Evolutionary conservation across 345 rosid genomes (phyloP).

Genomic region (Arabidopsis arenosa): DNA sequence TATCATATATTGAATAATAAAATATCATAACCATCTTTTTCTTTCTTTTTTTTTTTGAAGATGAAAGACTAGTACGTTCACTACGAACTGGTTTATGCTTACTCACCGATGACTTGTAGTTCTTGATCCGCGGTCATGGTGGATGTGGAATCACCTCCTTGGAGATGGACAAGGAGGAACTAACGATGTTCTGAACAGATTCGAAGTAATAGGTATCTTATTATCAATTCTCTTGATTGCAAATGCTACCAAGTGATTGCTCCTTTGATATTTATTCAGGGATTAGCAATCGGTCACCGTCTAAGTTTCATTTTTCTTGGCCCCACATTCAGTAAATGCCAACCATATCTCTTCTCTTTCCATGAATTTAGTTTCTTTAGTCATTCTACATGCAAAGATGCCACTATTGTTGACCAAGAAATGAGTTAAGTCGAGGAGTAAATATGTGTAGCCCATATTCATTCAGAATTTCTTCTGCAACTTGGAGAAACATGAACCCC

Average conservation of each 20-base stretch:
- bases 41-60: slow-evolving; percentile 5
- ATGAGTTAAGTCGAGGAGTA: neutral
- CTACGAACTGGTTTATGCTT: neutral
- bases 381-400: neutral
- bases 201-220: slow-evolving; percentile 20
- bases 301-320: slow-evolving; percentile 6
- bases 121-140: slow-evolving; percentile 46
- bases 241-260: slow-evolving; percentile 8
- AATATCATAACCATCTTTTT: neutral
- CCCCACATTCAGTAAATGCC: slow-evolving; percentile 35
- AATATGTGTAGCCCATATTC: slow-evolving; percentile 5
- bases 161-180: slow-evolving; percentile 32
- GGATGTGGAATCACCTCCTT: slow-evolving; percentile 30
- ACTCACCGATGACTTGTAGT: slow-evolving; percentile 47
- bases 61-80: slow-evolving; percentile 5
- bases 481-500: slow-evolving; percentile 22
- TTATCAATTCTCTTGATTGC: slow-evolving; percentile 4
- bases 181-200: neutral
- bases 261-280: slow-evolving; percentile 12
- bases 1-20: neutral
- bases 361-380: neutral
- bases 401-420: slow-evolving; percentile 30
- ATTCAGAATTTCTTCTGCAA: neutral
- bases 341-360: slow-evolving; percentile 3
- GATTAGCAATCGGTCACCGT: slow-evolving; percentile 18